Conservation (phyloP, 169 alveolate genomes). For the Eimeria maxima region DNA sequence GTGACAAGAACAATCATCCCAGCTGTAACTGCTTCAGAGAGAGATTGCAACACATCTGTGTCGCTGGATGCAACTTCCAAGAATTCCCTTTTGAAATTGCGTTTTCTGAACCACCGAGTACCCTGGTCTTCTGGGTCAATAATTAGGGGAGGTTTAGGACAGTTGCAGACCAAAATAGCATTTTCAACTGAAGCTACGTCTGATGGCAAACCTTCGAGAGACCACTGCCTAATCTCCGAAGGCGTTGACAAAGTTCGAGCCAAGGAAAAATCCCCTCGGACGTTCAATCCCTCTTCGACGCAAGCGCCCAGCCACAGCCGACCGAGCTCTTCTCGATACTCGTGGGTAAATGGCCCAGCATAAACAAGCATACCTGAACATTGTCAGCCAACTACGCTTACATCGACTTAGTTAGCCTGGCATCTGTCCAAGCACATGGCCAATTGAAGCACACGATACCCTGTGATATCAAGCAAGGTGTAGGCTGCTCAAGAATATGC, state of each 20-base stretch:
- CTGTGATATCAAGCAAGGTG: neutral
- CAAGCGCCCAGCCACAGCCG: constrained; percentile 87
- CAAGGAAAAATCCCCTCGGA: constrained; percentile 89
- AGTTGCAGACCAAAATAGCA: constrained; percentile 92
- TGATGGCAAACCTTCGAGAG: constrained; percentile 88
- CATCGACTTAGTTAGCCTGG: no score
- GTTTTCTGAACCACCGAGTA: constrained; percentile 94
- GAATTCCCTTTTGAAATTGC: constrained; percentile 46
- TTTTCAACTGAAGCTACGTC: constrained; percentile 93
- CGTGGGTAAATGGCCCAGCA: constrained; percentile 95
- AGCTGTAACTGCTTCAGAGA: constrained; percentile 63
- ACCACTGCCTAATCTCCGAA: constrained; percentile 92
- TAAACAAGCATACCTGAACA: constrained; percentile 94
- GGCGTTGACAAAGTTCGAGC: constrained; percentile 94
- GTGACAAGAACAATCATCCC: constrained; percentile 72
- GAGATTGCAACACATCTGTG: neutral
- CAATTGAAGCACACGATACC: neutral
- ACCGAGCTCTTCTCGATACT: constrained; percentile 92
- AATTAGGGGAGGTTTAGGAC: constrained; percentile 82
- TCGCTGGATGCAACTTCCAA: constrained; percentile 16
- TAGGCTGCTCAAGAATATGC: neutral
- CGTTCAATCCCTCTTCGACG: constrained; percentile 60
- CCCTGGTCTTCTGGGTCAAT: constrained; percentile 97
- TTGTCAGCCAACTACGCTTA: neutral
- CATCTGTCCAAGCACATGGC: neutral